A percentile compares a stretch with the other conserved stretches of the same genome.
phyloP scores from a whole-genome alignment of 768 basidiomycete species.

The Mycena galericulata region DNA sequence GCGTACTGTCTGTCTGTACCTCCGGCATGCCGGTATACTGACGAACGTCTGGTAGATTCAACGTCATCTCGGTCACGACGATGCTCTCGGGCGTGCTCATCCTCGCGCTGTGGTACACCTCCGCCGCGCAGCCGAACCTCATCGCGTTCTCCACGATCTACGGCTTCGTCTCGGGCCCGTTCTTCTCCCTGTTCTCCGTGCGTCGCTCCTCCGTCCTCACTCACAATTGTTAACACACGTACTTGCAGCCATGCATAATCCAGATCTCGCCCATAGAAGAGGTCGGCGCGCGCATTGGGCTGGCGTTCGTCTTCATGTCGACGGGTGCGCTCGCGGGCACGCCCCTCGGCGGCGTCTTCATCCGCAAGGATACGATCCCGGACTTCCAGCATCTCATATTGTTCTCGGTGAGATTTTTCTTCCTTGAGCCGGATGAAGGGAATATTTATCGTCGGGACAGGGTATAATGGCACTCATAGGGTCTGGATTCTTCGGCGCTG shows the following conservation, averaged over 20 bases:
- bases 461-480: conserved; percentile 28
- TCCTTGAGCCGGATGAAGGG: too few species aligned
- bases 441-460: neutral
- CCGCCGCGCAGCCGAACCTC: conserved; percentile 35
- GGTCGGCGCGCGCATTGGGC: conserved; percentile 43
- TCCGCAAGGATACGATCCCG: conserved; percentile 26
- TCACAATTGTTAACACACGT: neutral
- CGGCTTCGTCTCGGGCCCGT: conserved; percentile 41
- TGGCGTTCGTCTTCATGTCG: conserved; percentile 39
- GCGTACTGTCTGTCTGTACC: neutral
- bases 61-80: conserved; percentile 34
- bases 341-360: conserved; percentile 40
- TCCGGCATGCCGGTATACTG: neutral
- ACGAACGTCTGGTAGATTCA: conserved; percentile 29
- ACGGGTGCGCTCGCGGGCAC: conserved; percentile 42
- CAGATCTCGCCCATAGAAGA: conserved; percentile 40
- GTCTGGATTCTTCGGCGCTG: conserved; percentile 16
- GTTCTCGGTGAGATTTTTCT: conserved; percentile 35
- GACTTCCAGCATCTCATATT: conserved; percentile 41
- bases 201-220: neutral
- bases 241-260: conserved; percentile 34
- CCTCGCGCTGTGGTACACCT: conserved; percentile 41
- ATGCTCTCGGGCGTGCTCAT: conserved; percentile 36
- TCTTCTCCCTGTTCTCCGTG: conserved; percentile 39
- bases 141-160: conserved; percentile 41